These are phyloP conservation scores for Ustilago sp. DNA, from an alignment of 1,284 basidiomycete species.

Conservation along the genomic window DNA sequence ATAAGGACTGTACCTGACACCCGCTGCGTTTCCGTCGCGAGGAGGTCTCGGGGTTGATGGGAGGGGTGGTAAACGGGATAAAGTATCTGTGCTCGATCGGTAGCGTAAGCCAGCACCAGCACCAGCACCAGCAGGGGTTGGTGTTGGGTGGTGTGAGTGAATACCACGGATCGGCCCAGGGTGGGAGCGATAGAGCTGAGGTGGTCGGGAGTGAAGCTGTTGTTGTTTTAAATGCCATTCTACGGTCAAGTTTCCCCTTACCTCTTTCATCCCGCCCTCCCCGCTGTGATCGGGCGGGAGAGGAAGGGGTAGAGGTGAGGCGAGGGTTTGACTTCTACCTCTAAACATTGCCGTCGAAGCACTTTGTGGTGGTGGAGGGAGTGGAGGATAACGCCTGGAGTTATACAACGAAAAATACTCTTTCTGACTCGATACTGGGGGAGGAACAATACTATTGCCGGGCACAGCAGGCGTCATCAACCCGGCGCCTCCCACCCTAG, in stretches of 20 bases:
- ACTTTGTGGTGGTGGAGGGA: background rate
- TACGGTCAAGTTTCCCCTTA: constrained; percentile 10
- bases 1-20: background rate
- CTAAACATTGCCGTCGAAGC: background rate
- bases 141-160: background rate
- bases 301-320: background rate
- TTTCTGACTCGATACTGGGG: constrained; percentile 30
- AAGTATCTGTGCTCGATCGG: background rate
- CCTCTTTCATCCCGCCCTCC: constrained; percentile 1
- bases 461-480: background rate
- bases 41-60: background rate
- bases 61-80: background rate
- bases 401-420: constrained; percentile 22
- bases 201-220: background rate
- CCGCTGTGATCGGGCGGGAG: background rate
- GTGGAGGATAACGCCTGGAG: background rate
- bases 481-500: background rate
- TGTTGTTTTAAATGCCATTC: constrained; percentile 25
- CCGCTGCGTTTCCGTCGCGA: background rate
- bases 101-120: background rate
- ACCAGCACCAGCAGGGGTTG: no score
- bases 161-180: no score
- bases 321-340: background rate
- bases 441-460: constrained; percentile 5
- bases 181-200: background rate